phyloP scores from a whole-genome alignment of 2,329 filamentous ascomycete species.

The Berkeleyomyces rouxiae region DNA sequence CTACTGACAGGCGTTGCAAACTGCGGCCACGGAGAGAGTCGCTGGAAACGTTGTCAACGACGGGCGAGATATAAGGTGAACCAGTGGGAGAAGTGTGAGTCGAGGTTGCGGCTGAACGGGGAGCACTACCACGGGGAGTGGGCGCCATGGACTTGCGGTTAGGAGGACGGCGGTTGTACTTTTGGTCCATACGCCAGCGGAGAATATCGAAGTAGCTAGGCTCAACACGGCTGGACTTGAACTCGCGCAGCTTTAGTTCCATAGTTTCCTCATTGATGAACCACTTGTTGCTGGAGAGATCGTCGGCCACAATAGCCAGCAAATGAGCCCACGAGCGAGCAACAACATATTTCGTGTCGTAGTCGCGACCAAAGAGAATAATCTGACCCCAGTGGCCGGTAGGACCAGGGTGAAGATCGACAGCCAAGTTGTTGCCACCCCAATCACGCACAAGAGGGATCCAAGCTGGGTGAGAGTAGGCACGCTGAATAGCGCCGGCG shows the following conservation, averaged over 20 bases:
- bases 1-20: conserved; percentile 45
- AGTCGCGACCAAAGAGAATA: conserved; percentile 91
- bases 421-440: conserved; percentile 93
- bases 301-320: conserved; percentile 73
- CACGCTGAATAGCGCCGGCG: conserved; percentile 70
- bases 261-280: conserved; percentile 81
- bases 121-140: conserved; percentile 17
- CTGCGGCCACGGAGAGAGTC: conserved; percentile 52
- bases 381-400: conserved; percentile 89
- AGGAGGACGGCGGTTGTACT: conserved; percentile 54
- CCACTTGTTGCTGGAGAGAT: conserved; percentile 77
- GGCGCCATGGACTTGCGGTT: conserved; percentile 38
- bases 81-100: conserved; percentile 21
- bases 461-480: conserved; percentile 87
- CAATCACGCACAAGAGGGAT: conserved; percentile 92
- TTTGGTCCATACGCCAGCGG: conserved; percentile 89
- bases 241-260: conserved; percentile 84
- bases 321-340: conserved; percentile 84
- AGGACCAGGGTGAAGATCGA: conserved; percentile 82
- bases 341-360: conserved; percentile 95
- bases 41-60: conserved; percentile 28
- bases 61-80: conserved; percentile 50
- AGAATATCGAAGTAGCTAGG: conserved; percentile 89
- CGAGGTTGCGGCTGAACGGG: conserved; percentile 23
- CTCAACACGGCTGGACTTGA: conserved; percentile 77